Evolutionary conservation across 2,329 filamentous ascomycete genomes (phyloP), one percentile per base, ranked within the genome.

Genomic region (Beauveria sp.): DNA sequence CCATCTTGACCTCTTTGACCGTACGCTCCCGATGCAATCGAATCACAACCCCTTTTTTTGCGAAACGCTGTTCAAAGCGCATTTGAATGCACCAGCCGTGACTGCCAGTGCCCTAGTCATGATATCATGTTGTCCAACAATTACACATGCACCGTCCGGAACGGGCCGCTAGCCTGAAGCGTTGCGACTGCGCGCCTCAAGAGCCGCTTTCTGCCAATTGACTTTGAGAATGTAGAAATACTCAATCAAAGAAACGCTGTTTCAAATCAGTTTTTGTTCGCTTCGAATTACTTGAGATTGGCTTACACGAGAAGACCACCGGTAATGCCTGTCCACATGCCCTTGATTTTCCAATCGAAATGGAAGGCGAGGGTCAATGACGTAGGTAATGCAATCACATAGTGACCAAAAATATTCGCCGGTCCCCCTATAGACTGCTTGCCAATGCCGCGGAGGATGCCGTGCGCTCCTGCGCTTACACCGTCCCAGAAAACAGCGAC

Each of bases 401-500:
- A 99, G 76, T 97, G 97, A 22, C 88, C 88, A 54, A 91, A 85
- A 2, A 98, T 76, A 69, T 95, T 96, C 5, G 93, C 88, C 68
- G 93, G 96, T 0, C 93, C 93, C 10, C 93, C 93, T 62, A 98
- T 87, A 65, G 91, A 87, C 74, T 98, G 93, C 62, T 90, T 85
- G 3, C 95, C 95, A 18, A 97, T 83, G 18, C 93, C 93, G 43
- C 95, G 84, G 31, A 98, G 81, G 42, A 97, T 81, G 34, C 93
- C 93, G 69, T 95, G 93, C 61, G 90, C 91, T 45, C 88, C 88
- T 3, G 89, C 84, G 0, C 90, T 86, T 18, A 96, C 72, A 1
- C 89, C 87, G 73, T 99, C 93, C 68, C 96, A 93, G 24, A 96
- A 82, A 72, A 97, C 92, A 80, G 97, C 96, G 1, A 91, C 83